A percentile compares a stretch with the other conserved stretches of the same genome.
Evolutionary conservation across 2,329 filamentous ascomycete genomes (phyloP).

Genomic region (Cladosporium sphaerospermum): DNA sequence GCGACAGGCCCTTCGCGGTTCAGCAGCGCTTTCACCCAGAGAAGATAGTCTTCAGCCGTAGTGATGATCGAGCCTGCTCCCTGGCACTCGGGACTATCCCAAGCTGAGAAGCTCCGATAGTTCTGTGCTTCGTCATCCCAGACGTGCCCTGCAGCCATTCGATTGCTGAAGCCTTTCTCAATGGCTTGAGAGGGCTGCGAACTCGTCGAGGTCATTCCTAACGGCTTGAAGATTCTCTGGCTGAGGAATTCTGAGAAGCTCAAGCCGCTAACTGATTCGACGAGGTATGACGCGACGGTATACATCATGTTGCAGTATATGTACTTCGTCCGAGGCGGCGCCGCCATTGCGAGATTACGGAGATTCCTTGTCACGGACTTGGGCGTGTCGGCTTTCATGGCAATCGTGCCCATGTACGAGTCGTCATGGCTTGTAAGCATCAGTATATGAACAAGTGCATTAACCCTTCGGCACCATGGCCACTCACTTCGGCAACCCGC

Average conservation of each 20-base stretch:
- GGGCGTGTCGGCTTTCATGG: constrained; percentile 27
- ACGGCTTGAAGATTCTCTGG: constrained; percentile 39
- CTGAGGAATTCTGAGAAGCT: constrained; percentile 38
- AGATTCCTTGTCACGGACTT: constrained; percentile 39
- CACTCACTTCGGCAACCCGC: constrained; percentile 45
- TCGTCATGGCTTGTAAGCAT: constrained; percentile 28
- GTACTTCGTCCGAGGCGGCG: constrained; percentile 41
- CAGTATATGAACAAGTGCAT: not conserved
- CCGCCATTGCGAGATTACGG: constrained; percentile 40
- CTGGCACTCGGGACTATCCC: constrained; percentile 29
- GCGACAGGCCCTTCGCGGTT: constrained; percentile 24
- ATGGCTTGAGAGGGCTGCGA: constrained; percentile 22
- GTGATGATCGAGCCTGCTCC: constrained; percentile 42
- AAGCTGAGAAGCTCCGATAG: constrained; percentile 34
- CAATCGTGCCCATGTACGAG: constrained; percentile 27
- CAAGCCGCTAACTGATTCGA: constrained; percentile 39
- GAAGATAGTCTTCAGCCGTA: constrained; percentile 28
- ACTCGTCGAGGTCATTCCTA: constrained; percentile 44
- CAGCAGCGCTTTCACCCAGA: constrained; percentile 28
- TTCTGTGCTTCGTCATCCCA: constrained; percentile 19
- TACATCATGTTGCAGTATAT: constrained; percentile 51
- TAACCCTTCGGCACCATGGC: not conserved
- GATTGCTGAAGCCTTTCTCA: constrained; percentile 19
- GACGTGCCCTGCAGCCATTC: constrained; percentile 30
- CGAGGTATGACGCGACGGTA: constrained; percentile 38